Evolutionary conservation across 2,329 filamentous ascomycete species (phyloP).

Genomic region (Cercospora citrullina): DNA sequence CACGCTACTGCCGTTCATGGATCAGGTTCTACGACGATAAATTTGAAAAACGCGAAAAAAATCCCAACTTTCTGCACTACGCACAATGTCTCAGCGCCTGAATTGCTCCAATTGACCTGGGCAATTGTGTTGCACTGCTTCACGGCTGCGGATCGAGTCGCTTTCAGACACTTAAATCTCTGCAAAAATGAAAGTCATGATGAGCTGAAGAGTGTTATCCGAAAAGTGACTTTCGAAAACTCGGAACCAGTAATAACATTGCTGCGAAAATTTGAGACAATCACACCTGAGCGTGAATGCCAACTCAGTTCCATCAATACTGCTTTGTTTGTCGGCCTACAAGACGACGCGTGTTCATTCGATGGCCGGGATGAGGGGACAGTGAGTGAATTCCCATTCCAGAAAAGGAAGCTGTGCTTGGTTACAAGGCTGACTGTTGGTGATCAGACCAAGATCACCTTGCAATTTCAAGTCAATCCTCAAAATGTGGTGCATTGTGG

Average conservation of each 20-base stretch:
- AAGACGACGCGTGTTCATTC: background rate
- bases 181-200: background rate
- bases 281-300: background rate
- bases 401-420: background rate
- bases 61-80: too few relatives aligned
- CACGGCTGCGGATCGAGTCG: background rate
- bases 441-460: background rate
- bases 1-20: background rate
- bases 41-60: background rate
- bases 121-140: background rate
- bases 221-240: background rate
- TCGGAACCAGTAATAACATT: background rate
- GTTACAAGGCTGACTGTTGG: background rate
- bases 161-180: background rate
- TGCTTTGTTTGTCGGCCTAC: background rate
- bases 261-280: background rate
- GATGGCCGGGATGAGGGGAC: background rate
- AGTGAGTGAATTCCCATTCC: background rate
- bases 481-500: background rate
- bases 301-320: background rate
- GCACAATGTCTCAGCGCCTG: background rate
- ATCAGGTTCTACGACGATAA: background rate
- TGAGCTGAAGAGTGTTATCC: background rate
- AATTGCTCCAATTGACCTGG: background rate
- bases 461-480: background rate